phyloP scores from a whole-genome alignment of 2,329 filamentous ascomycete genomes.

The Cadophora malorum region DNA sequence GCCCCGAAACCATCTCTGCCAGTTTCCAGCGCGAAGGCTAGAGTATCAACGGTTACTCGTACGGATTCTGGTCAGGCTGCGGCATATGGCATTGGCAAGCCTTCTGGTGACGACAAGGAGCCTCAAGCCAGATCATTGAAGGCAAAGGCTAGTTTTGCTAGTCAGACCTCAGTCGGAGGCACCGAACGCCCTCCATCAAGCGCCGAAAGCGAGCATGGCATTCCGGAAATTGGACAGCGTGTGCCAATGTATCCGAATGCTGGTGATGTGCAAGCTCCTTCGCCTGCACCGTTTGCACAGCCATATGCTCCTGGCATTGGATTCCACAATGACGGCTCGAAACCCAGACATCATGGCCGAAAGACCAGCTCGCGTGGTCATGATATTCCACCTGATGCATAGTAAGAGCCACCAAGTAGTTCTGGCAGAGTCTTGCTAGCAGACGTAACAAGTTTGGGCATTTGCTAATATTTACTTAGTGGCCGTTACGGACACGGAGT shows the following conservation, averaged over 20 bases:
- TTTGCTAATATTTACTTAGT: constrained; percentile 31
- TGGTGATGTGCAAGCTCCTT: constrained; percentile 95
- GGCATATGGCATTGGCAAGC: constrained; percentile 80
- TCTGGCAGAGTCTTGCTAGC: neutral
- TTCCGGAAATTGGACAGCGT: constrained; percentile 88
- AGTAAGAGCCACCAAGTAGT: constrained; percentile 49
- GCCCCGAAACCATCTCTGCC: constrained; percentile 89
- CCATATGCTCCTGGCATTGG: constrained; percentile 49
- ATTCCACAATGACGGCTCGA: constrained; percentile 58
- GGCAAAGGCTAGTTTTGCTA: constrained; percentile 66
- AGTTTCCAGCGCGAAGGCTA: constrained; percentile 79
- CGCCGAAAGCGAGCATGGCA: constrained; percentile 80
- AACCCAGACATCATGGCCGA: constrained; percentile 67
- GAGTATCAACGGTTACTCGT: constrained; percentile 83
- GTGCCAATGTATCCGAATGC: constrained; percentile 94
- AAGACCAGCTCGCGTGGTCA: constrained; percentile 76
- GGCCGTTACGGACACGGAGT: constrained; percentile 86
- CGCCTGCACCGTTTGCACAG: constrained; percentile 64
- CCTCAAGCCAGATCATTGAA: constrained; percentile 60
- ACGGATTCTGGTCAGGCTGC: constrained; percentile 90
- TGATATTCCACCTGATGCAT: constrained; percentile 82
- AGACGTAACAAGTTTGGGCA: neutral
- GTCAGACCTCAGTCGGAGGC: constrained; percentile 48
- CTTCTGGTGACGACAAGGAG: constrained; percentile 56
- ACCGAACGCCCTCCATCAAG: constrained; percentile 61